Percentiles rank a stretch among this genome's conserved stretches.
Evolutionary conservation across 352 stramenopile species (phyloP).

Genomic region (Pythium phragmiticola): DNA sequence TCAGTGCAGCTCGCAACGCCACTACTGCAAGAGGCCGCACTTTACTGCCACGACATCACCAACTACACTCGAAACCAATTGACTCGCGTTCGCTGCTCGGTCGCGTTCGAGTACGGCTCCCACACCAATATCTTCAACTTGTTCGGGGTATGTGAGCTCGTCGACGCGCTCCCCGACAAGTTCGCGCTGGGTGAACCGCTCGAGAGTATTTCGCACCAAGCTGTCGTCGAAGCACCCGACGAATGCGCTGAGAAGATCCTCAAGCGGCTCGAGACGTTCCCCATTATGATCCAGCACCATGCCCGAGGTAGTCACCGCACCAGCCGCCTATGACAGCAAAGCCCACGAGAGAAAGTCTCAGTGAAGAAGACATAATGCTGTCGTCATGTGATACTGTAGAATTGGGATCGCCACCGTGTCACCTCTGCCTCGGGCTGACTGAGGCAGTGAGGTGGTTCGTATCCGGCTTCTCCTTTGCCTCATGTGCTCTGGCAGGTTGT

Average conservation of each 20-base stretch:
- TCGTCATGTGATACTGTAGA: no score
- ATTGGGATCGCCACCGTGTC: no score
- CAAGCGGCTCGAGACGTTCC: background rate
- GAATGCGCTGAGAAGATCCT: background rate
- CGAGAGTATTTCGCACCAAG: background rate
- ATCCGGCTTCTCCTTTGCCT: no score
- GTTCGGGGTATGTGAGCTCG: background rate
- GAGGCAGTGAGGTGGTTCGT: no score
- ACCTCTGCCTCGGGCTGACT: no score
- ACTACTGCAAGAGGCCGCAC: conserved; percentile 14
- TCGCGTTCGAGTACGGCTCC: conserved; percentile 12
- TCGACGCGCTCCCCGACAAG: background rate
- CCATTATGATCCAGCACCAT: background rate
- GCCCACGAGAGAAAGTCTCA: no score
- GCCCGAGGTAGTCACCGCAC: background rate
- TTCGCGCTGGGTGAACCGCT: background rate
- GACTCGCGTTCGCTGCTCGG: background rate
- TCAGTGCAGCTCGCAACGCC: conserved; percentile 9
- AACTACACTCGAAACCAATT: conserved; percentile 5
- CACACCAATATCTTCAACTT: conserved; percentile 11
- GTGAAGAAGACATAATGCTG: no score
- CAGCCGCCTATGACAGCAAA: background rate
- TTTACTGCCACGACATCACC: conserved; percentile 20
- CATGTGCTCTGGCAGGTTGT: no score
- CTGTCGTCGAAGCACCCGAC: background rate